Base-by-base conservation (phyloP, 257 asterid genomes). In the Nicotiana obtusifolia region DNA sequence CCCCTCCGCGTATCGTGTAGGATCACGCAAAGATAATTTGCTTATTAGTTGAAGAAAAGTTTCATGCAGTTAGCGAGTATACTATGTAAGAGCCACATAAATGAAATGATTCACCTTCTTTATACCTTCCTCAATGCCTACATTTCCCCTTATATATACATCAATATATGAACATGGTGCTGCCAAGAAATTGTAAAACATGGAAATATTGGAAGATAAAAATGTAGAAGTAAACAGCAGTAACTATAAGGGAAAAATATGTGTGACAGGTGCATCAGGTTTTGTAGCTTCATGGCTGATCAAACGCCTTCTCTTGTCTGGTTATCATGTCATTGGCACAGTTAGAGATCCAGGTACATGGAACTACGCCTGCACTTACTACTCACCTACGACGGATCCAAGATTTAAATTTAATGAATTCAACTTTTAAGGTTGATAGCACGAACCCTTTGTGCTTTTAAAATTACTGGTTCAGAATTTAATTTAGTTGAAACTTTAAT, bases 211-310 rank as follows among this genome's bases (percentile, higher is more conserved):
- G 35, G 52, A 9, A 47, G 22, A 59, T 10, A 44, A 67, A 47
- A 22, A 8, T n/a, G 77, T 85, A 87, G 94, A 89, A 83, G 60
- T 52, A 61, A 54, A 84, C 16, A 54, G 57, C 28, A 37, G 77
- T 57, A 73, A 53, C n/a, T 8, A 87, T 22, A 71, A 88, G 82
- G 91, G 94, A 1, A 93, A 84, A 85, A 97, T 95, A 8, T 93
- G 99, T 62, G 99, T 95, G 56, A 95, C 97, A 4, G 97, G 98
- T 52, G 98, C 99, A 41, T 80, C 95, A 53, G 99, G 99, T 37
- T 95, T 90, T 83, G 81, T 94, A 8, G 98, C 98, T 2, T 95
- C 98, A 16, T 95, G 97, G 97, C 88, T 94, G 26, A 88, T 95
- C 85, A 95, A 95, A 80, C 89, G 97, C 77, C 94, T 95, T 81